A percentile compares a stretch with the other conserved stretches of the same genome.
These are phyloP conservation scores for Colletotrichum limetticola DNA, from an alignment of 2,329 filamentous ascomycete genomes.

Conservation along the genomic window DNA sequence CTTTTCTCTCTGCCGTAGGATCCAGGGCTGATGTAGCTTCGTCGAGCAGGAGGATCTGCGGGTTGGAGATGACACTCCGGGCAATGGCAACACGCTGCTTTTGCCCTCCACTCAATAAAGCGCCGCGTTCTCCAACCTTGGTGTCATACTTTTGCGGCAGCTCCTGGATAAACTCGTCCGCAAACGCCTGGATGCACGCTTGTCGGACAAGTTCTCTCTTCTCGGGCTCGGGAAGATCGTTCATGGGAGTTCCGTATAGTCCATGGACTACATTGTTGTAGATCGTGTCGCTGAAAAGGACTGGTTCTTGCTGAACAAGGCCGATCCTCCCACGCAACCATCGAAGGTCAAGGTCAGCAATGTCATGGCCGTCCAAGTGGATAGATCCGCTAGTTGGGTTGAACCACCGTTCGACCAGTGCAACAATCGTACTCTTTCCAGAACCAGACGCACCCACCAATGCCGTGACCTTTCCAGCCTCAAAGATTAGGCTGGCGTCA, in stretches of 20 bases:
- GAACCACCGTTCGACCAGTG: slow-evolving; percentile 69
- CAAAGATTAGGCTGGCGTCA: slow-evolving; percentile 58
- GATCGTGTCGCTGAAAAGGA: slow-evolving; percentile 52
- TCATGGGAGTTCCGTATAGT: slow-evolving; percentile 48
- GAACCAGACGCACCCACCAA: slow-evolving; percentile 66
- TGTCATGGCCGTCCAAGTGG: slow-evolving; percentile 39
- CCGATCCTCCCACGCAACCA: slow-evolving; percentile 44
- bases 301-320: slow-evolving; percentile 48
- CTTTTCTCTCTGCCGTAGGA: slow-evolving; percentile 47
- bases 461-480: slow-evolving; percentile 60
- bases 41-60: slow-evolving; percentile 71
- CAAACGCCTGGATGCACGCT: slow-evolving; percentile 62
- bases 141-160: slow-evolving; percentile 64
- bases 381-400: slow-evolving; percentile 54
- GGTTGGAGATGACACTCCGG: slow-evolving; percentile 67
- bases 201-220: slow-evolving; percentile 53
- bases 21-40: slow-evolving; percentile 68
- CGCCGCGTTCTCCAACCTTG: slow-evolving; percentile 67
- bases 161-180: slow-evolving; percentile 61
- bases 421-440: slow-evolving; percentile 50
- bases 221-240: slow-evolving; percentile 48
- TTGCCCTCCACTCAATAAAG: slow-evolving; percentile 70
- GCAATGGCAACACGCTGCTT: slow-evolving; percentile 71
- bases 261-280: slow-evolving; percentile 62
- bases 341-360: slow-evolving; percentile 40